Evolutionary conservation across 805 yeast species (phyloP), one percentile per base, ranked within the genome.

Genomic region (Yamadazyma endophytica): DNA sequence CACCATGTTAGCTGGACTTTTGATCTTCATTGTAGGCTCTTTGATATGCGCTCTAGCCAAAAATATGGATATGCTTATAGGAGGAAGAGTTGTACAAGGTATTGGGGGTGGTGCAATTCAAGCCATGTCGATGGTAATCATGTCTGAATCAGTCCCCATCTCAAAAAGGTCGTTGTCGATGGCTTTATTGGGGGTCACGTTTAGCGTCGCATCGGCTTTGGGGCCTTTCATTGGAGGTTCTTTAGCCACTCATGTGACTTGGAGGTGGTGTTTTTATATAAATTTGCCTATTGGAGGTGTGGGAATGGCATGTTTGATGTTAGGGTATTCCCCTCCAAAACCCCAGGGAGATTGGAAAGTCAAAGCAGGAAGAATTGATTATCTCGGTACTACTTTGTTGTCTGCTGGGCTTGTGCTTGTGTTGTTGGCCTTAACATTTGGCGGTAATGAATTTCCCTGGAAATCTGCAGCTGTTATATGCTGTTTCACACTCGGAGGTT

Each of bases 251-350:
- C 58, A 69, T 31, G 75, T 68, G 4, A 57, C 74, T n/a, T 82
- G 88, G 88, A 63, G 88, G 46, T 80, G 88, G 86, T 76, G 85
- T 45, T 82, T 80, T 49, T 82, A 75, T 54, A 64, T 82, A 40
- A 82, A 81, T 51, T 51, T 82, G 21, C 85, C 87, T 3, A 53
- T 79, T 21, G 83, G 84, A 12, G 86, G 81, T 1, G 32, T 62
- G 0, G 70, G 76, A 0, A 46, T 65, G 13, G 46, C 49, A 0
- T 40, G 64, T 6, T 48, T 75, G 12, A 28, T 64, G 3, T 36
- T 65, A 4, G 58, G 66, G 13, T 69, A 73, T 49, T 57, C 64
- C 18, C 77, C 80, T 9, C 75, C 74, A 5, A 52, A 47, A 21
- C 67, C 75, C 1, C 46, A 46, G n/a, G 70, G 71, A 9, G 47